Percentiles rank a stretch among this genome's conserved stretches.
These are phyloP conservation scores for Scheffersomyces lignosus DNA, from an alignment of 805 yeast genomes.

Conservation along the genomic window DNA sequence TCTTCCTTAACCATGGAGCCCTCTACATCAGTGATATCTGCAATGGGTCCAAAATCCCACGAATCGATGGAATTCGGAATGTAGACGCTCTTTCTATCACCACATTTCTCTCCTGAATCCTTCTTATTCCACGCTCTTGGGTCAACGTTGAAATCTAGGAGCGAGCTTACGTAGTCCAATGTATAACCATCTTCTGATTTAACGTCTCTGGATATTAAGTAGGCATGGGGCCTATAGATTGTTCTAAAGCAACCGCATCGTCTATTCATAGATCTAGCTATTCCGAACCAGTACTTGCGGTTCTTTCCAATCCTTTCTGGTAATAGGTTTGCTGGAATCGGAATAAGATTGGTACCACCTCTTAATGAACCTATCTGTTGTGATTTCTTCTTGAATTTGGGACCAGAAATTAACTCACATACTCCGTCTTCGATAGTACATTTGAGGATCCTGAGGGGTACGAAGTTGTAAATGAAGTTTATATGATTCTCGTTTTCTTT, in stretches of 20 bases:
- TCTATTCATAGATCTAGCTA: conserved; percentile 15
- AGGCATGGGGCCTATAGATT: conserved; percentile 17
- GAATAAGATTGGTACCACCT: conserved; percentile 11
- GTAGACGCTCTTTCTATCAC: conserved; percentile 24
- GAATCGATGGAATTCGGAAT: conserved; percentile 32
- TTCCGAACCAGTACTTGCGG: conserved; percentile 18
- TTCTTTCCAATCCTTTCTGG: conserved; percentile 7
- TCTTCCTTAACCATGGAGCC: conserved; percentile 16
- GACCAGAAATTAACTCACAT: conserved; percentile 6
- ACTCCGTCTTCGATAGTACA: conserved; percentile 7
- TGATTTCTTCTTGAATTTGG: conserved; percentile 4
- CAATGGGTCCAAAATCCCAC: conserved; percentile 26
- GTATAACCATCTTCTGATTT: conserved; percentile 10
- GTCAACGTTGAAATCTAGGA: conserved; percentile 34
- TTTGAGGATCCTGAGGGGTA: conserved; percentile 7
- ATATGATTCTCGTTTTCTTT: conserved; percentile 5
- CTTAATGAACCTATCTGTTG: conserved; percentile 9
- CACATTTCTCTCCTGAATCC: conserved; percentile 5
- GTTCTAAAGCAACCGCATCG: conserved; percentile 18
- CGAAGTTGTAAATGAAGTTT: conserved; percentile 8
- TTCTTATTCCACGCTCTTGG: conserved; percentile 24
- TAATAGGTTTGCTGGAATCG: conserved; percentile 3
- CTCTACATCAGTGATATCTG: conserved; percentile 1
- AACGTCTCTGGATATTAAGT: conserved; percentile 12
- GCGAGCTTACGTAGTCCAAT: conserved; percentile 24